Evolutionary conservation across 208 protist genomes (phyloP).

Genomic region (Trichomonas vaginalis): DNA sequence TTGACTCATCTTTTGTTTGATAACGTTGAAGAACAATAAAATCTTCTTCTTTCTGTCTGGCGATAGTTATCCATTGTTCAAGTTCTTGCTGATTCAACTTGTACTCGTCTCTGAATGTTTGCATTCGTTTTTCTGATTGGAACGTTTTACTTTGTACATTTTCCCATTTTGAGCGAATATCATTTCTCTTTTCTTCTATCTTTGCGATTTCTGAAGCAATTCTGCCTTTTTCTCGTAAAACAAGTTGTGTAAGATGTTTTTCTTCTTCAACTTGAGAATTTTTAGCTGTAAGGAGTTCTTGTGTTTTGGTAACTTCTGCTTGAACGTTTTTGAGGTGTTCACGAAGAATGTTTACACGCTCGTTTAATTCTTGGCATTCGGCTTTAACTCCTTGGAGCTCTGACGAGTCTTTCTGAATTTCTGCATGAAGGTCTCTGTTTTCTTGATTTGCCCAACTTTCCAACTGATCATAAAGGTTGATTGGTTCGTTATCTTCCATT

Average conservation of each 20-base stretch:
- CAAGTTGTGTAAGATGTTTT: not conserved
- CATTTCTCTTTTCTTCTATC: not conserved
- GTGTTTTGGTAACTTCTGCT: not conserved
- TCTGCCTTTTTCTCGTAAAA: not conserved
- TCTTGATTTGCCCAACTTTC: not conserved
- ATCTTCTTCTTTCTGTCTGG: conserved; percentile 16
- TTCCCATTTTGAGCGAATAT: not conserved
- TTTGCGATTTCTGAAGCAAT: not conserved
- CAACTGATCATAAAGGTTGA: not conserved
- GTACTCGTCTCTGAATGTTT: not conserved
- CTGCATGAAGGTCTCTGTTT: not conserved
- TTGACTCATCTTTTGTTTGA: not conserved
- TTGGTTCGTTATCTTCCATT: not conserved
- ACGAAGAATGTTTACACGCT: not conserved
- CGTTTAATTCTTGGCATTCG: not conserved
- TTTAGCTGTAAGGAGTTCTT: conserved; percentile 3
- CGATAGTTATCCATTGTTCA: not conserved
- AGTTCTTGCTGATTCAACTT: conserved; percentile 17
- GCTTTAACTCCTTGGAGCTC: not conserved
- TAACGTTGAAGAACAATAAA: not conserved
- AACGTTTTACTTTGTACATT: not conserved
- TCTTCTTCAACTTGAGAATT: not conserved
- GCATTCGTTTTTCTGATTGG: not conserved
- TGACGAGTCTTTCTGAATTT: not conserved
- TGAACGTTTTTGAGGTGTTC: not conserved